Evolutionary conservation across 1,284 basidiomycete genomes (phyloP).

Genomic region (Ganoderma meredithae): DNA sequence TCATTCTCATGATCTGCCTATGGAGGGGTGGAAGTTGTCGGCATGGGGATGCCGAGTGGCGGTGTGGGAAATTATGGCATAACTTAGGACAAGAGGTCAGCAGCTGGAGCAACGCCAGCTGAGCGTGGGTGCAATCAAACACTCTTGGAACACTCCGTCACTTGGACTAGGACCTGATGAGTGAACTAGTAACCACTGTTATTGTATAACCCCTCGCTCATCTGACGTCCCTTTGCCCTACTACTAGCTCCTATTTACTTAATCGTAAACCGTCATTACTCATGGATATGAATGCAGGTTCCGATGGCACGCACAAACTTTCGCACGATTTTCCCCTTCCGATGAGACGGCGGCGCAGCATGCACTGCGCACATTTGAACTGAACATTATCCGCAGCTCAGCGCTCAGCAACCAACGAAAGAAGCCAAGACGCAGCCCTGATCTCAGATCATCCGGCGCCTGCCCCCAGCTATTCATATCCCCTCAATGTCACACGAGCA

Average conservation of each 20-base stretch:
- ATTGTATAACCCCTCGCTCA: neutral
- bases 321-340: neutral
- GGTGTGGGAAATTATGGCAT: neutral
- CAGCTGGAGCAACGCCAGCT: neutral
- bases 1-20: too few relatives aligned
- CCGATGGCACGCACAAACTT: neutral
- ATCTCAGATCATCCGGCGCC: constrained; percentile 9
- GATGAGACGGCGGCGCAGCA: constrained; percentile 4
- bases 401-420: neutral
- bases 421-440: neutral
- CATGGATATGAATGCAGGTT: neutral
- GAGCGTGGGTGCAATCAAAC: neutral
- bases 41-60: constrained; percentile 4
- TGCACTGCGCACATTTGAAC: neutral
- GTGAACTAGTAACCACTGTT: neutral
- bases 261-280: neutral
- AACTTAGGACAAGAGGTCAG: neutral
- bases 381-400: neutral
- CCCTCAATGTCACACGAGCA: constrained; percentile 29
- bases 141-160: neutral
- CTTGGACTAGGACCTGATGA: neutral
- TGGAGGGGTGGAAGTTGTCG: neutral
- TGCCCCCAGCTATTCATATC: constrained; percentile 10
- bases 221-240: neutral
- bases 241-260: neutral